Base-by-base conservation (phyloP, 805 yeast genomes). In the Candida awuae region DNA sequence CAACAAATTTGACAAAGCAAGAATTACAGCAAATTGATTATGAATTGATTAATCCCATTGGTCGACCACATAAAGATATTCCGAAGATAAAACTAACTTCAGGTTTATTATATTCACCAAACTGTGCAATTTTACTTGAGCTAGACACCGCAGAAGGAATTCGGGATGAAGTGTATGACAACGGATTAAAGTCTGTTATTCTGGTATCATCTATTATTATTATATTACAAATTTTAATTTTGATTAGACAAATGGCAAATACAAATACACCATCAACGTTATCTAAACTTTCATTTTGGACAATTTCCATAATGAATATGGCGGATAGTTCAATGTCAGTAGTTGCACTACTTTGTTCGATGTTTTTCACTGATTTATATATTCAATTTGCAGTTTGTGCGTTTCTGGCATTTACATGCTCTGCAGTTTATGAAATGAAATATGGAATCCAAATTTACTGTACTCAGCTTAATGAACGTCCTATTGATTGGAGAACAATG, bases 21-120 rank as follows among this genome's bases (percentile, higher is more conserved):
- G 77, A 86, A 45, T 53, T 86, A 42, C 52, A 65, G 31, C 62
- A 63, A 34, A 75, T 88, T 22, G 96, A 88, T 48, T 70, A 75
- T 27, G 97, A 88, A 56, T 60, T 87, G 16, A 55, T 48, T 9
- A 65, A 70, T 45, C 97, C 96, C 1, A 54, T 72, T n/a, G 97
- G 97, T 0, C 65, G 83, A 44, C 96, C 96, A 2, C 70, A 78
- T 13, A 68, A 71, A 14, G 43, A 52, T 1, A 54, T 80, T 5
- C 96, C 96, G 0, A 51, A 58, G 0, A 47, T 88, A 14, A 62
- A 61, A 23, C 51, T 88, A 8, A 56, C 69, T 2, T 59, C 70
- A 9, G 86, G 81, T 6, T 45, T 85, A 12, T 43, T 85, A 15
- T 87, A 84, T 52, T 85, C 95, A 0, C 97, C 97, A 0, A 95